Base-by-base conservation (phyloP, 78 protist species). In the Dictyostelium purpureum region DNA sequence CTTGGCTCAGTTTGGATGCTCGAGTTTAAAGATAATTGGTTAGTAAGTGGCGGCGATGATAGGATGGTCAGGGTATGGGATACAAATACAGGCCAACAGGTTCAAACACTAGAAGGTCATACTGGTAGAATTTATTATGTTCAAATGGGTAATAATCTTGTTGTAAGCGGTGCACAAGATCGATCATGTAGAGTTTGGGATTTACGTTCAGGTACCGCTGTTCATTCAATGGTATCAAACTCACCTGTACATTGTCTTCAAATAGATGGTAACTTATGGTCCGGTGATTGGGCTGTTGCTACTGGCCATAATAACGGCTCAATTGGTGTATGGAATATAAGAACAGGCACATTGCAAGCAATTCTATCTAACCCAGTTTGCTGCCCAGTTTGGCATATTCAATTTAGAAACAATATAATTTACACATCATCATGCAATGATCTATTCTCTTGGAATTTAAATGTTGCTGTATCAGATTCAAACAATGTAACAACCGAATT, bases 351-450 rank as follows among this genome's bases (percentile, higher is more conserved):
- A 21, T 14, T 85, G 6, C 92, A 85, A 61, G 92, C 82, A 2
- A 59, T 51, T 2, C 61, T 85, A 0, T 85, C 92, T 0, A 85
- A 61, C 35, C 92, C 92, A n/a, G 12, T 47, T 14, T 57, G 82
- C 18, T 71, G 79, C 56, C 82, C 92, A 61, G 92, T 85, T 33
- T 85, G 92, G 92, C 92, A 85, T 28, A 85, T 85, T n/a, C 92
- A 85, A 85, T 85, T 74, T 43, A n/a, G 92, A 28, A 52, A 85
- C 2, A 85, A 85, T 24, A 52, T 33, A 0, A 74, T 85, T 9
- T 85, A 73, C 38, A 85, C 92, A 2, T 73, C 82, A 2, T 47
- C 56, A 10, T 75, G 71, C 4, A 85, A 85, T 47, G 66, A 85
- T 57, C 33, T 85, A 7, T 26, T 57, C 7, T 11, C 28, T 19